Evolutionary conservation across 2,329 filamentous ascomycete genomes (phyloP).

Genomic region (Aspergillus pseudoviridinutans): DNA sequence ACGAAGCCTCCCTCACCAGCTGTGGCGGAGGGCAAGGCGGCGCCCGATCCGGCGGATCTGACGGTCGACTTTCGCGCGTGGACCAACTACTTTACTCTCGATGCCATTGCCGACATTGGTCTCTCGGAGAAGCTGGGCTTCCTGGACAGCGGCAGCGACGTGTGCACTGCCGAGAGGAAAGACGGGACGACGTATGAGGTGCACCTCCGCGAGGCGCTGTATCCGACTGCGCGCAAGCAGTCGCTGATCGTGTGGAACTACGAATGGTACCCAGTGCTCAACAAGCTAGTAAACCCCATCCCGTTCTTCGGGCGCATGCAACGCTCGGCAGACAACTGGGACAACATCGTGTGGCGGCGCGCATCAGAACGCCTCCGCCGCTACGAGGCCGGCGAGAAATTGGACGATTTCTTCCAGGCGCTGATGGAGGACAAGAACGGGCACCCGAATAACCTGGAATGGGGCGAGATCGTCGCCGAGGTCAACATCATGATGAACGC

Average conservation of each 20-base stretch:
- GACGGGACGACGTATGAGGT: slow-evolving; percentile 47
- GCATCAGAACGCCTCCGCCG: slow-evolving; percentile 31
- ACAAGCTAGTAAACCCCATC: slow-evolving; percentile 46
- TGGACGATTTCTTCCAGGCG: slow-evolving; percentile 57
- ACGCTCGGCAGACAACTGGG: slow-evolving; percentile 43
- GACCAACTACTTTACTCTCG: slow-evolving; percentile 55
- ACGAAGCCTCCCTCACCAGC: slow-evolving; percentile 26
- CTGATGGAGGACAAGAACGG: slow-evolving; percentile 52
- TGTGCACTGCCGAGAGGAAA: slow-evolving; percentile 40
- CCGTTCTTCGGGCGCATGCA: slow-evolving; percentile 40
- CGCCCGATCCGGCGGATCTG: slow-evolving; percentile 18
- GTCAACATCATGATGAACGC: slow-evolving; percentile 46
- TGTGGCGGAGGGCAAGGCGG: slow-evolving; percentile 6
- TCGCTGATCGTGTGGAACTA: slow-evolving; percentile 40
- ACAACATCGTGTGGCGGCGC: slow-evolving; percentile 44
- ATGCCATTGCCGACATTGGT: slow-evolving; percentile 56
- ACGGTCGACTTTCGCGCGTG: slow-evolving; percentile 50
- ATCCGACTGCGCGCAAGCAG: slow-evolving; percentile 50
- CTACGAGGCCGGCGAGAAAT: slow-evolving; percentile 48
- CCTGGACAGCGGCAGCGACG: slow-evolving; percentile 48
- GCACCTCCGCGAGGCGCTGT: slow-evolving; percentile 49
- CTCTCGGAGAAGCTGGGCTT: slow-evolving; percentile 50
- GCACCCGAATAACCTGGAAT: slow-evolving; percentile 47
- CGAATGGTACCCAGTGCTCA: slow-evolving; percentile 48
- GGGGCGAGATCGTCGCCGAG: slow-evolving; percentile 57